Conservation (phyloP, 2,329 filamentous ascomycete species). For the Claviceps pusilla region DNA sequence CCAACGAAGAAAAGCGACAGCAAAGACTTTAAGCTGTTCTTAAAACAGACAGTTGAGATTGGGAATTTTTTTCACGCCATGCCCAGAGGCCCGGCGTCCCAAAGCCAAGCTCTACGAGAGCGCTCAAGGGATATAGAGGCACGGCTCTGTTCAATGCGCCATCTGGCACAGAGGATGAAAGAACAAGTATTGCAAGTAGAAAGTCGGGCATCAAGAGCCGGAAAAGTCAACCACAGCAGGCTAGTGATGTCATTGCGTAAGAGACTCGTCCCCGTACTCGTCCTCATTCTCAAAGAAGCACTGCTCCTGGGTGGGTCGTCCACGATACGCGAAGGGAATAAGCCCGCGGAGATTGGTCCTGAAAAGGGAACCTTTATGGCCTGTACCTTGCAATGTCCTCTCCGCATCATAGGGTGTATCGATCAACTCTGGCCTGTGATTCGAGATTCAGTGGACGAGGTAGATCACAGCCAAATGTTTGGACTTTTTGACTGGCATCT, state of each 20-base stretch:
- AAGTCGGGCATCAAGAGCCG: background rate
- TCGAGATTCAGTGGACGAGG: background rate
- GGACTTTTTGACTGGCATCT: background rate
- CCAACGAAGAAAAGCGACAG: background rate
- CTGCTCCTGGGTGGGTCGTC: conserved; percentile 10
- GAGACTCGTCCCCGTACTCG: conserved; percentile 14
- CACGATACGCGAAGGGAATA: background rate
- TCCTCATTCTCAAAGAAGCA: conserved; percentile 10
- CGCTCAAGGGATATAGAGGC: background rate
- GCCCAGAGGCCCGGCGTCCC: background rate
- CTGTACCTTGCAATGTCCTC: conserved; percentile 5
- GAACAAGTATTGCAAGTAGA: background rate
- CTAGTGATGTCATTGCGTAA: conserved; percentile 6
- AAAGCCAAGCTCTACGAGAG: background rate
- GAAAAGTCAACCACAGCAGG: background rate
- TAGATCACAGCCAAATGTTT: background rate
- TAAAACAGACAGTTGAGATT: background rate
- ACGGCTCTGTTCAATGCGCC: background rate
- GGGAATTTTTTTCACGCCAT: background rate
- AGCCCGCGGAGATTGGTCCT: background rate
- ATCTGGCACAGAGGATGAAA: background rate
- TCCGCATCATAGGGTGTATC: conserved; percentile 1
- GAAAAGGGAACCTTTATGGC: conserved; percentile 2
- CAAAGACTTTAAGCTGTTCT: background rate
- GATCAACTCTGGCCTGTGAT: conserved; percentile 1